Percentiles rank a stretch among this genome's conserved stretches.
Conservation (phyloP, 1,284 basidiomycete genomes). For the Leccinum huronense region DNA sequence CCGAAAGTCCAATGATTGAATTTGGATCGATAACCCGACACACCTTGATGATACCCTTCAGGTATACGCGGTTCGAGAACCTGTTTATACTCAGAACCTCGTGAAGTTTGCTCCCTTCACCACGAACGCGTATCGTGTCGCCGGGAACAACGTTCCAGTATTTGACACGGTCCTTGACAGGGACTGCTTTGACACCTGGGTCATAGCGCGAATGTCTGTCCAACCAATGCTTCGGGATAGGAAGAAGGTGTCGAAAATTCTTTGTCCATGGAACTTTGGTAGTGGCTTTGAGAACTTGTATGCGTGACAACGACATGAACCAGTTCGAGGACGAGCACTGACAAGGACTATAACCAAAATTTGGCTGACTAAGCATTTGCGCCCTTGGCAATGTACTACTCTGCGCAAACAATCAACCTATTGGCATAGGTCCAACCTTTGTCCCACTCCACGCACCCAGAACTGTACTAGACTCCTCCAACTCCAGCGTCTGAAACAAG, state of each 20-base stretch:
- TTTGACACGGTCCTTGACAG: constrained; percentile 69
- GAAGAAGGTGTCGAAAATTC: constrained; percentile 62
- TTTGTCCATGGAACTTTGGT: constrained; percentile 57
- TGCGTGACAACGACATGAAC: constrained; percentile 39
- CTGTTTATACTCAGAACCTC: constrained; percentile 73
- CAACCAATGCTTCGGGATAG: constrained; percentile 47
- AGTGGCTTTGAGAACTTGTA: constrained; percentile 45
- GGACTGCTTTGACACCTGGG: constrained; percentile 48
- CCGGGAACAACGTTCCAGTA: constrained; percentile 84
- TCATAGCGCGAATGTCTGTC: constrained; percentile 35
- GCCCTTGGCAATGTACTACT: neutral
- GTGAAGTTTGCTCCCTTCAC: constrained; percentile 59
- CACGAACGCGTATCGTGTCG: constrained; percentile 70
- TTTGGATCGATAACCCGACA: constrained; percentile 24
- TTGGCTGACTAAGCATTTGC: constrained; percentile 25
- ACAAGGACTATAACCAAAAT: neutral
- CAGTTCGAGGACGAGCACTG: neutral
- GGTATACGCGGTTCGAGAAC: constrained; percentile 66
- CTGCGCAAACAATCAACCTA: constrained; percentile 18
- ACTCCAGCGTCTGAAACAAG: constrained; percentile 60
- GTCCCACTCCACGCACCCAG: constrained; percentile 41
- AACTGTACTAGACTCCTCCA: constrained; percentile 65
- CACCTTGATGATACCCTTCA: constrained; percentile 56
- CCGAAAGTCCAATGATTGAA: constrained; percentile 4
- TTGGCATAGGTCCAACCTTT: constrained; percentile 26